Evolutionary conservation across 1,284 basidiomycete species (phyloP).

Genomic region (Xerocomus tenax): DNA sequence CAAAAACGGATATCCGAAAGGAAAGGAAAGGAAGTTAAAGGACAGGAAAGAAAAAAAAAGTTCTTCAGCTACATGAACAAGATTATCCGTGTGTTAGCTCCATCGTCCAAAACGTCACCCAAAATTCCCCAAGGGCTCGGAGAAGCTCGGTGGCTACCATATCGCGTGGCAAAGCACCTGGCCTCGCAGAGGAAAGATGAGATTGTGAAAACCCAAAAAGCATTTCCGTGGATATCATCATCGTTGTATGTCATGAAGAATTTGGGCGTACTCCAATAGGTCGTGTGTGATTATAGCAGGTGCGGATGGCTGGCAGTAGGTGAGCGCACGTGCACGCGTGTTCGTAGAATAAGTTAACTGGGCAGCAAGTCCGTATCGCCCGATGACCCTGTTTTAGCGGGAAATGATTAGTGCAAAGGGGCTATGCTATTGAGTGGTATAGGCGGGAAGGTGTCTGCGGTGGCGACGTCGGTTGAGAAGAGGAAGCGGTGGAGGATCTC

Average conservation of each 20-base stretch:
- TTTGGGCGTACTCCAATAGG: constrained; percentile 9
- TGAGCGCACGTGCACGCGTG: constrained; percentile 20
- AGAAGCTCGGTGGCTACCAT: constrained; percentile 3
- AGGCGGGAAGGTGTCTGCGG: constrained; percentile 30
- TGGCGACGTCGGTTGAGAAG: constrained; percentile 19
- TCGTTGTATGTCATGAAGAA: constrained; percentile 21
- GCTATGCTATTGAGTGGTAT: constrained; percentile 31
- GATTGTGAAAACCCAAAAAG: constrained; percentile 18
- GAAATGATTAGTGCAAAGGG: constrained; percentile 12
- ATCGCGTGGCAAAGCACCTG: constrained; percentile 5
- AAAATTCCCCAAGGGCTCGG: neutral
- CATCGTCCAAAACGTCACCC: constrained; percentile 17
- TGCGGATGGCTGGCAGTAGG: constrained; percentile 16
- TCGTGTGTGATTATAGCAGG: constrained; percentile 27
- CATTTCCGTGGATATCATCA: constrained; percentile 23
- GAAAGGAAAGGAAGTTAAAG: neutral
- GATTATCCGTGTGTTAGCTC: constrained; percentile 26
- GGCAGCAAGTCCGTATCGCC: constrained; percentile 7
- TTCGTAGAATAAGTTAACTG: constrained; percentile 26
- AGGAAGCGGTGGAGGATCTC: constrained; percentile 18
- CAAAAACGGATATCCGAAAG: constrained; percentile 11
- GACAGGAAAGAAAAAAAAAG: constrained; percentile 3
- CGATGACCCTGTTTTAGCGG: constrained; percentile 15
- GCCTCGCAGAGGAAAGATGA: constrained; percentile 11
- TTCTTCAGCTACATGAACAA: constrained; percentile 23